Base-by-base conservation (phyloP, 345 rosid species). In the Brassica incana region DNA sequence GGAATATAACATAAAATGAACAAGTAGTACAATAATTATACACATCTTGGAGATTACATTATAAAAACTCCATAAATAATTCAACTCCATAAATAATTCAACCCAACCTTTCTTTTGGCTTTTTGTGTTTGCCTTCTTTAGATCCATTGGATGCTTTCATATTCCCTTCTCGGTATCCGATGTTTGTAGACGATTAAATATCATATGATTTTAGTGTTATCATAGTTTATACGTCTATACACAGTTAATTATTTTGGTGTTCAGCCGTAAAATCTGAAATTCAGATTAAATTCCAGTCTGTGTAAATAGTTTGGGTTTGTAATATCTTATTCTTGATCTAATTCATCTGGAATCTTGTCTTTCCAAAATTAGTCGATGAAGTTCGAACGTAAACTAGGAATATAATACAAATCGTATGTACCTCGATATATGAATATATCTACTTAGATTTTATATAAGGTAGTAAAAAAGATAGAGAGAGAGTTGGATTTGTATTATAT, bases 91-190 rank as follows among this genome's bases (percentile, higher is more conserved):
- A 81, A 81, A 83, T 59, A 76, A 84, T 75, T 79, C 71, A 67
- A 71, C 81, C 73, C 83, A 87, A 84, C 88, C 80, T 72, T 58
- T 84, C 82, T 81, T 87, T 85, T 87, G 90, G 85, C 85, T 52
- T 67, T 69, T 72, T 84, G 86, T 80, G 83, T 81, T 85, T 83
- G 77, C 74, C 80, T 79, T 75, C 80, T 80, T 74, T 65, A 27
- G 72, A 69, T 76, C 63, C 77, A 78, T 63, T 80, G 71, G 85
- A 87, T 85, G 68, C 88, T 81, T 77, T 81, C 81, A 61, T 74
- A 69, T 79, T 50, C 56, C 73, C 73, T 64, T 77, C 71, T 80
- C 73, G 84, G 88, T 78, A 87, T 85, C 90, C 87, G 70, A 85
- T 73, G 87, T 83, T 68, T 78, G 72, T 80, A 78, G 69, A 76